A percentile compares a stretch with the other conserved stretches of the same genome.
These are phyloP conservation scores for Coniochaeta ligniaria DNA, from an alignment of 2,329 filamentous ascomycete species.

Conservation along the genomic window DNA sequence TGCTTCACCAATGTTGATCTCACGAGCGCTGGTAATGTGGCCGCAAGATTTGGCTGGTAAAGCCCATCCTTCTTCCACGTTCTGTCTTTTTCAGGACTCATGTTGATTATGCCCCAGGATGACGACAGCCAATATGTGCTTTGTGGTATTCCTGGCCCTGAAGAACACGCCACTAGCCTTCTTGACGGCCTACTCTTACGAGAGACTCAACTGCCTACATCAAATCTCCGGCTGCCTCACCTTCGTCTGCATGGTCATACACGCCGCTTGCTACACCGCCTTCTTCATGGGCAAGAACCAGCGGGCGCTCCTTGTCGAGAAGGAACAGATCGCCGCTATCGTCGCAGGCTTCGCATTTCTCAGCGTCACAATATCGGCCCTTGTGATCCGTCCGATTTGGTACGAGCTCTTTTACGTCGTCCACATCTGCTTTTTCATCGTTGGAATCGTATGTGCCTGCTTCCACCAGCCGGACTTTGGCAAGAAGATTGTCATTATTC, in stretches of 20 bases:
- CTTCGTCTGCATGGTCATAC: slow-evolving; percentile 36
- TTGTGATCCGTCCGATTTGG: slow-evolving; percentile 35
- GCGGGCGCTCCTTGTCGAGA: slow-evolving; percentile 23
- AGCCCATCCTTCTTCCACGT: slow-evolving; percentile 2
- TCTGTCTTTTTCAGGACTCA: not conserved
- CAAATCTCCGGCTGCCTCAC: slow-evolving; percentile 43
- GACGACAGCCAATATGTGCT: slow-evolving; percentile 32
- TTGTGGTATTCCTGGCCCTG: slow-evolving; percentile 47
- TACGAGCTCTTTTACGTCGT: slow-evolving; percentile 51
- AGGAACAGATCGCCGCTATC: slow-evolving; percentile 38
- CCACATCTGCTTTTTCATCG: slow-evolving; percentile 41
- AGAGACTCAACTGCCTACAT: slow-evolving; percentile 51
- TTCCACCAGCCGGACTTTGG: slow-evolving; percentile 43
- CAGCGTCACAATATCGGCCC: slow-evolving; percentile 32
- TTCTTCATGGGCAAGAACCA: slow-evolving; percentile 26
- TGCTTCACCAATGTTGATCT: slow-evolving; percentile 21
- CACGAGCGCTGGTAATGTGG: slow-evolving; percentile 11
- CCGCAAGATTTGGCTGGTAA: slow-evolving; percentile 24
- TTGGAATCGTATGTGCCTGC: slow-evolving; percentile 38
- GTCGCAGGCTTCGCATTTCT: slow-evolving; percentile 39
- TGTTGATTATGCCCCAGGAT: slow-evolving; percentile 14
- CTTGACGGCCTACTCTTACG: slow-evolving; percentile 48
- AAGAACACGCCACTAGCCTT: slow-evolving; percentile 52
- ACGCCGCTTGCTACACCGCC: slow-evolving; percentile 34
- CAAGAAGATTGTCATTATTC: slow-evolving; percentile 33